phyloP scores from a whole-genome alignment of 108 stramenopile genomes.

The Cyclotella cryptica region DNA sequence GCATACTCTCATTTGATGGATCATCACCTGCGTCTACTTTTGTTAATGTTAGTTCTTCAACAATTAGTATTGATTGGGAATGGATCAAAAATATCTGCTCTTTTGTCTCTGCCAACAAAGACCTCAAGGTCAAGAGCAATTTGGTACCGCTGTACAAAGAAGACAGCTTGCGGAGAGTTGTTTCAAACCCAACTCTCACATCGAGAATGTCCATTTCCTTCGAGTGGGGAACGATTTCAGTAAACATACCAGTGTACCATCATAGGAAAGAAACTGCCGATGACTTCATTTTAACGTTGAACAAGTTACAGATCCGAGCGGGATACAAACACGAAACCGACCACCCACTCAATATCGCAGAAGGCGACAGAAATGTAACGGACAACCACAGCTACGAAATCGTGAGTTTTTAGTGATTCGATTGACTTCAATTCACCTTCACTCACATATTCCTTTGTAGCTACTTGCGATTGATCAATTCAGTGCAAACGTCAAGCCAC shows the following conservation, averaged over 20 bases:
- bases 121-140: background rate
- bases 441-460: slow-evolving; percentile 3
- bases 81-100: background rate
- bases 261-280: background rate
- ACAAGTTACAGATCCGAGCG: background rate
- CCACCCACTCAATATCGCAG: background rate
- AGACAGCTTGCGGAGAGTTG: background rate
- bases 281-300: background rate
- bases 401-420: background rate
- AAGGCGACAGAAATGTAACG: background rate
- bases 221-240: background rate
- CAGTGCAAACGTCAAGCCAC: background rate
- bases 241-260: background rate
- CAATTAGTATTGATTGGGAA: background rate
- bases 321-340: background rate
- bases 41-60: background rate
- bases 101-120: slow-evolving; percentile 4
- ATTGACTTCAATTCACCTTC: background rate
- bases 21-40: background rate
- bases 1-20: background rate
- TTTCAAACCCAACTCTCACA: background rate
- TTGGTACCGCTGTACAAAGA: slow-evolving; percentile 14
- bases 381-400: background rate
- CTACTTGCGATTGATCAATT: background rate
- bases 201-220: background rate